These are phyloP conservation scores for Patellifolia procumbens DNA, from an alignment of 179 eudicot species.

Conservation along the genomic window DNA sequence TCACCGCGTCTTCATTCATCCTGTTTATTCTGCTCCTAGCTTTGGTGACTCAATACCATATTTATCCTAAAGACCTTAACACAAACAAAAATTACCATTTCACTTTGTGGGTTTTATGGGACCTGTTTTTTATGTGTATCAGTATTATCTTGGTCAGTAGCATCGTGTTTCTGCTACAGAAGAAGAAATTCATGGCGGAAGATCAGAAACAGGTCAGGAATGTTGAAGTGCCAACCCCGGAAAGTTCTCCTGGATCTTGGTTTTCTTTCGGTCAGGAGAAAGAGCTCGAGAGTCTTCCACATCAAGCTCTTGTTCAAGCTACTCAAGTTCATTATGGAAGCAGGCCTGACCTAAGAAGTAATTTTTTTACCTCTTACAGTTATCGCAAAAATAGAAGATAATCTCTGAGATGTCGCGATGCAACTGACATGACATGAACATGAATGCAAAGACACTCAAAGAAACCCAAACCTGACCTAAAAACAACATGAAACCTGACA, in stretches of 20 bases:
- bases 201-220: slow-evolving; percentile 36
- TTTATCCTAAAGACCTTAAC: slow-evolving; percentile 65
- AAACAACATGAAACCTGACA: no score
- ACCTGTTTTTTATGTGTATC: slow-evolving; percentile 55
- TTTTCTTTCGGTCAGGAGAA: slow-evolving; percentile 31
- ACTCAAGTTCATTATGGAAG: slow-evolving; percentile 60
- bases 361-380: neutral
- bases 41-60: slow-evolving; percentile 58
- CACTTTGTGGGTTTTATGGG: slow-evolving; percentile 38
- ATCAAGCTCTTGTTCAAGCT: slow-evolving; percentile 49
- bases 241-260: slow-evolving; percentile 51
- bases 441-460: no score
- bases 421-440: no score
- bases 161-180: slow-evolving; percentile 54
- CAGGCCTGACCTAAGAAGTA: slow-evolving; percentile 69
- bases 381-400: neutral
- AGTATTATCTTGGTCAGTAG: slow-evolving; percentile 49
- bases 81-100: slow-evolving; percentile 40
- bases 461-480: no score
- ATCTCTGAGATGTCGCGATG: no score
- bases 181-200: slow-evolving; percentile 35
- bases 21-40: slow-evolving; percentile 60
- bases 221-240: slow-evolving; percentile 48
- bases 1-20: slow-evolving; percentile 62
- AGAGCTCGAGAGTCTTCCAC: slow-evolving; percentile 72